Base-by-base conservation (phyloP, 495 filamentous ascomycete species). In the Patellaria atrata region DNA sequence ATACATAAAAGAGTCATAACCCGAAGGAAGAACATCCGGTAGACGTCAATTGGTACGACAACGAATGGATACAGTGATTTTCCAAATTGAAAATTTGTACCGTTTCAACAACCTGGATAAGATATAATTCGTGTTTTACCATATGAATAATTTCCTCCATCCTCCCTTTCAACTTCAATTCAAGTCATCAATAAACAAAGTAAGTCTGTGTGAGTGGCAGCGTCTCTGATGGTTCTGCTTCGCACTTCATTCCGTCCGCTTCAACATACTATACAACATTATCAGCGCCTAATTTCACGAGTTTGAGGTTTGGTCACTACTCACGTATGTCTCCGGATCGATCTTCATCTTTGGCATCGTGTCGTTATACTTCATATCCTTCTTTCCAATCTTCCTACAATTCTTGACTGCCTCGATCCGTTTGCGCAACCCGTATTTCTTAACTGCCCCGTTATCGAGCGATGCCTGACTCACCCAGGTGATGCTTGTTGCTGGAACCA, bases 321-420 rank as follows among this genome's bases (percentile, higher is more conserved):
- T 59, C 44, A 69, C 61, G 58, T 94, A 97, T 47, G 68, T 73
- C 62, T 96, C 89, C 7, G 89, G 82, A 49, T 97, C 85, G 25
- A 97, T 89, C 53, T 67, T 76, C 84, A 96, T 96, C 60, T 66
- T 75, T 12, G 89, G 89, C 76, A 77, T 85, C 13, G 59, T 55
- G 48, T 85, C 77, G 57, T 97, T 97, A 57, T 70, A 83, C 57
- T 85, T 89, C 87, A 97, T 94, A 52, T 96, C 82, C 50, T 63
- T 68, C 68, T 97, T 97, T 12, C 79, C 64, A 33, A 96, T 69
- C 13, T 59, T 70, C 41, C 89, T 70, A 53, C 87, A 94, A 31
- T 74, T 71, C 45, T 69, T 73, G 18, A 96, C 82, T 6, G 81
- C 60, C 61, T 85, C 82, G 38, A 96, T 60, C 22, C 83, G 68